Conservation (phyloP, 2,329 filamentous ascomycete species). For the Colletotrichum chlorophyti region DNA sequence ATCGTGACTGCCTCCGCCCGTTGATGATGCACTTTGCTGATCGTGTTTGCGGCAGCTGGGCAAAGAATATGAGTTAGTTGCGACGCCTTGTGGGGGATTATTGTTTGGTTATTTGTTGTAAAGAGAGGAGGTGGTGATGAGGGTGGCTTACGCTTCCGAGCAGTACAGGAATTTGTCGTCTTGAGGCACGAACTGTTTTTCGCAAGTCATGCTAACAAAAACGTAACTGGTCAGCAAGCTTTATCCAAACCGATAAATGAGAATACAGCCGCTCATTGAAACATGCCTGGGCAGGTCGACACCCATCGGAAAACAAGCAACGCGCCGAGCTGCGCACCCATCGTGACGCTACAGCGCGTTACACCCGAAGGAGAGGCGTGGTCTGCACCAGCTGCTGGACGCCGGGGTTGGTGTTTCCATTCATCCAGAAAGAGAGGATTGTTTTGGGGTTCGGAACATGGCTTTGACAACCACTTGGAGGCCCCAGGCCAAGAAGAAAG, state of each 20-base stretch:
- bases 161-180: slow-evolving; percentile 67
- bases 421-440: too few relatives aligned
- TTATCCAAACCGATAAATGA: slow-evolving; percentile 35
- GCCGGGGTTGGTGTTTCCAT: slow-evolving; percentile 21
- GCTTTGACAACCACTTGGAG: slow-evolving; percentile 10
- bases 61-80: slow-evolving; percentile 2
- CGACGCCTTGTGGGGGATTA: too few relatives aligned
- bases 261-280: too few relatives aligned
- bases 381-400: slow-evolving; percentile 3
- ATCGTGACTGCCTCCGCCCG: slow-evolving; percentile 18
- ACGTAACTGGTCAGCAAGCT: slow-evolving; percentile 36
- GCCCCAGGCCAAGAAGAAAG: background rate
- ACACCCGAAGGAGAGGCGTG: slow-evolving; percentile 34
- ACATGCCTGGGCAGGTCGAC: slow-evolving; percentile 25
- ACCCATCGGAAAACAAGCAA: background rate
- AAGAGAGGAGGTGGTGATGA: background rate
- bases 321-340: slow-evolving; percentile 34
- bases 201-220: slow-evolving; percentile 67
- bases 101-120: background rate
- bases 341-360: slow-evolving; percentile 41
- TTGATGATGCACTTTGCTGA: slow-evolving; percentile 30
- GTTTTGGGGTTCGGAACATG: slow-evolving; percentile 22
- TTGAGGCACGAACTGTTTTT: slow-evolving; percentile 68
- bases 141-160: slow-evolving; percentile 62
- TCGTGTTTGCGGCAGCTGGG: slow-evolving; percentile 62